Evolutionary conservation across 768 basidiomycete species (phyloP), one percentile per base, ranked within the genome.

Genomic region (Boletus rubropictus): DNA sequence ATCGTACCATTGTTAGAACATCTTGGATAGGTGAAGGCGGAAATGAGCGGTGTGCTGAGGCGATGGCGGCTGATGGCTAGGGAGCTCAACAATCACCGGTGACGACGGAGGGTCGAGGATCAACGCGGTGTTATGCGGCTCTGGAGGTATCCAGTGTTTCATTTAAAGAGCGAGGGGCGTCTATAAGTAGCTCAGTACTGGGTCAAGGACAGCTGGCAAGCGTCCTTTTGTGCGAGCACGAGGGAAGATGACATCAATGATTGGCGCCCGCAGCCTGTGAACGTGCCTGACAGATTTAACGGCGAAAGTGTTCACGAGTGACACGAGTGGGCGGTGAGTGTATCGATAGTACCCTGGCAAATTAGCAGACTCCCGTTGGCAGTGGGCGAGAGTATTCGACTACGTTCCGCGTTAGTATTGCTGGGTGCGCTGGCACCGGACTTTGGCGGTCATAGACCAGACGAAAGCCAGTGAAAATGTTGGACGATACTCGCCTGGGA

Each of bases 1-100:
- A 33, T 44, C n/a, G 35, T 29, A 11, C 29, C 28, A 5, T 93
- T 90, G 61, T 89, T 95, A 25, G 91, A 95, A 56, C 92, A 95
- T 65, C 91, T 92, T 6, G 91, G 90, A 5, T 94, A 93, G 58
- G 91, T 94, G 54, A 95, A 95, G 73, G 36, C 39, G 59, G 66
- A 63, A 21, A n/a, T n/a, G n/a, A n/a, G n/a, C 64, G 63, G 62
- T 10, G 67, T 63, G 7, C 17, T 66, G 22, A 24, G 41, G 33
- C 31, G 12, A 39, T 28, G 34, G 33, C 27, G 5, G 45, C 40
- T 17, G 32, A 51, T 11, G n/a, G 42, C 46, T 42, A 49, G 46
- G 42, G 61, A 54, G 21, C 48, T 48, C 46, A 36, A 44, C n/a
- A 11, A 42, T 52, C 40, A 46, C 18, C 44, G 49, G 33, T 45